A percentile compares a stretch with the other conserved stretches of the same genome.
Evolutionary conservation across 495 filamentous ascomycete genomes (phyloP).

Genomic region (Astrocystis sublimbata): DNA sequence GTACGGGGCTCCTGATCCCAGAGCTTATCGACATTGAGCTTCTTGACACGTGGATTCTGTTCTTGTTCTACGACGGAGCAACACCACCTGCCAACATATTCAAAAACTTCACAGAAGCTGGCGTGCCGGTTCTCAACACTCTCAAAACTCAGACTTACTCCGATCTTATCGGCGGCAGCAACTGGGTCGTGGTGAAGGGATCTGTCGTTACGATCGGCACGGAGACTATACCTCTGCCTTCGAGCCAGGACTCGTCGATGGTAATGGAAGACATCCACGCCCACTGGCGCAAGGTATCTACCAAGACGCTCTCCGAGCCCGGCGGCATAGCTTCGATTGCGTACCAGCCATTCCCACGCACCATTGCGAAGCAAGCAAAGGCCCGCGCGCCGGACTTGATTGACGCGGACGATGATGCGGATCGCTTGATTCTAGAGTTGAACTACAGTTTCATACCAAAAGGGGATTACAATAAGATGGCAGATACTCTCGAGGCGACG

Average conservation of each 20-base stretch:
- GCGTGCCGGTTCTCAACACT: conserved; percentile 33
- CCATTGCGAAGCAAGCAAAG: conserved; percentile 49
- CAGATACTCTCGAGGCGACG: conserved; percentile 44
- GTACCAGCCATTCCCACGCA: conserved; percentile 54
- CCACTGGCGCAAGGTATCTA: conserved; percentile 47
- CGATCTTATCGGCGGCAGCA: conserved; percentile 29
- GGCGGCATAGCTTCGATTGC: conserved; percentile 52
- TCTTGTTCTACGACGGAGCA: conserved; percentile 62
- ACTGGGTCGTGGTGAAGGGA: conserved; percentile 33
- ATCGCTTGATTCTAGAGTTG: conserved; percentile 55
- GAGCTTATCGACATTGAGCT: conserved; percentile 30
- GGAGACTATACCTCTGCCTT: conserved; percentile 51
- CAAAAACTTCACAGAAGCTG: conserved; percentile 55
- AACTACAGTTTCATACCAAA: conserved; percentile 48
- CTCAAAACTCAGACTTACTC: conserved; percentile 29
- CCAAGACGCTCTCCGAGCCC: conserved; percentile 42
- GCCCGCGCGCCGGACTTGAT: conserved; percentile 51
- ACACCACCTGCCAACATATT: conserved; percentile 55
- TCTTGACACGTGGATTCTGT: conserved; percentile 60
- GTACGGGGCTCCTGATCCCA: conserved; percentile 22
- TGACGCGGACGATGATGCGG: conserved; percentile 49
- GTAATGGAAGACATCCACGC: conserved; percentile 50
- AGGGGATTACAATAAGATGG: conserved; percentile 47
- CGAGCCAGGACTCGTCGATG: conserved; percentile 39
- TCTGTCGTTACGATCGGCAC: conserved; percentile 48